Evolutionary conservation across 164 flowering plant species (phyloP), one percentile per base, ranked within the genome.

Genomic region (Berberis thunbergii): DNA sequence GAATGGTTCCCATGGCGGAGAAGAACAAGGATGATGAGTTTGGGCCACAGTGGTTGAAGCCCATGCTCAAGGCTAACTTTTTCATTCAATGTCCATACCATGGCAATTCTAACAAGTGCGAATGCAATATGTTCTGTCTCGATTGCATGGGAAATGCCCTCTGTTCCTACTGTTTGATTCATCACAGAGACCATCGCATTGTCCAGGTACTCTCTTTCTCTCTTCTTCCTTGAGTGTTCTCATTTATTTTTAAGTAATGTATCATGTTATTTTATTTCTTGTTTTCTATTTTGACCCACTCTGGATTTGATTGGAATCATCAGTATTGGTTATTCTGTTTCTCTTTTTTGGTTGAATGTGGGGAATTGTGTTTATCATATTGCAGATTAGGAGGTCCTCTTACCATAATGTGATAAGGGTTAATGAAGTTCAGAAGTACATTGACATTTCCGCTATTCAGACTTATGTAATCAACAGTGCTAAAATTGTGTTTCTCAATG

Each of bases 381-480:
- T 9, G 64, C 69, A 88, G 92, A 88, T 86, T 70, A 76, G 96
- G 78, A 70, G 88, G 64, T 88, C 96, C 2, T 88, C 96, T 0
- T 88, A 88, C 77, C 90, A 88, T 63, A 76, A 88, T 66, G 96
- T 88, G 74, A 80, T 88, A 44, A 77, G 96, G 70, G 88, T 85
- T 2, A 73, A 72, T 11, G 96, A 88, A 75, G 80, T 88, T 63
- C 96, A 86, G 73, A 88, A 78, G 65, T 70, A 66, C 70, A 59
- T 88, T n/a, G 96, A 86, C 77, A 84, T 86, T 4, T 68, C 81
- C 0, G 64, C 77, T 13, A 80, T 88, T 13, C 96, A 88, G 67
- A 83, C 85, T 1, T 86, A 88, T 70, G 69, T 86, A n/a, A 88
- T 88, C 69, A 88, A 88, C 72, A 83, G 96, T 64, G 96, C 96